Base-by-base conservation (phyloP, 2,329 filamentous ascomycete genomes). In the Talaromyces verruculosus region DNA sequence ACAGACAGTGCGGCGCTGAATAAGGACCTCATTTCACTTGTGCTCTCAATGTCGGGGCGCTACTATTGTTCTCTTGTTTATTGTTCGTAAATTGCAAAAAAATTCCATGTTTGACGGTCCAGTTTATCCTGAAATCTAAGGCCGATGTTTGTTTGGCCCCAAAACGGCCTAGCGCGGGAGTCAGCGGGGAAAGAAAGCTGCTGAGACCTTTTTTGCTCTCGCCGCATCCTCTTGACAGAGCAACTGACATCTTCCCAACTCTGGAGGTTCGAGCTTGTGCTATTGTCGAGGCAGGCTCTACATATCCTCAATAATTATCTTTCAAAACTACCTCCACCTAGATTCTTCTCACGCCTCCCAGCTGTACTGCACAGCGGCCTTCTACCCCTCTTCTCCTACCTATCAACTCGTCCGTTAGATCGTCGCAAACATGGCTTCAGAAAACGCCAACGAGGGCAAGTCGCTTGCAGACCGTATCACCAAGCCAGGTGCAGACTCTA, bases 401-500 rank as follows among this genome's bases (percentile, higher is more conserved):
- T 45, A 35, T 45, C 65, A 39, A 28, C n/a, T 59, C 47, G 37
- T 30, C 25, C 25, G 30, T 37, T 19, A 25, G 19, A 45, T 49
- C 28, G n/a, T 65, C 61, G 45, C 37, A 60, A 71, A 53, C 15
- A 82, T 82, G 80, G 74, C 80, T 19, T 75, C 78, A 22, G 78
- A 80, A 64, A 69, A 72, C 41, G 49, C 78, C 28, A 67, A 73
- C 47, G 67, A 71, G n/a, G 73, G 72, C 59, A 76, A 76, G 45
- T 82, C 82, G 37, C 76, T 85, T 60, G 82, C 77, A 25, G 81
- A 83, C 68, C 82, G 83, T 66, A 79, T 84, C 68, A 78, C 81
- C 45, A 78, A 79, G 65, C 77, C 81, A 28, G 77, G 79, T 22
- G 72, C 71, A 59, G 55, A 75, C 19, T 47, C 67, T 43, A 68